Evolutionary conservation across 192 early-diverging fungal genomes (phyloP), one percentile per base, ranked within the genome.

Genomic region (Coemansia sp.): DNA sequence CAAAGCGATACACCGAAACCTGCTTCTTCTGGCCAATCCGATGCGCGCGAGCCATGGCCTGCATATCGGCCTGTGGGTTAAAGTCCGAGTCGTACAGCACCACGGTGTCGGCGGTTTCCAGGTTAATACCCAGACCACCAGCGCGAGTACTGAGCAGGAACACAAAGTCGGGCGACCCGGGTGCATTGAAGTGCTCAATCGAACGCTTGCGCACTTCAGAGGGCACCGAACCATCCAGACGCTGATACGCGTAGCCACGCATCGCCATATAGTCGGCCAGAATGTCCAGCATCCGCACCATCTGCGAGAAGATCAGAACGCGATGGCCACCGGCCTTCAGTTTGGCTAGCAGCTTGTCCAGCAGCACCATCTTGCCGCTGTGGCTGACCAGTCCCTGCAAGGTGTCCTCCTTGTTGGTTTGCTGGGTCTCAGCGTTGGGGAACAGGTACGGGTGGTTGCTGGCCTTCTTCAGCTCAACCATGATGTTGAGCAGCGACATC

Each of bases 171-270:
- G 83, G 84, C 31, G 87, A 90, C 15, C 85, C 88, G 3, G 91
- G 91, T 20, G 94, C 92, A 63, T 99, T 99, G 61, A 88, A 99
- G 51, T 95, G 93, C 62, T 99, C 97, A 58, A 99, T 98, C 2
- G 94, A 85, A 49, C 89, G 84, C 74, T 97, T 97, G 40, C 97
- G 82, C n/a, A 83, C 85, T 53, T 96, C 92, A 1, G 90, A 88
- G 6, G 80, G 79, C 44, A 92, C 87, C 30, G 89, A 88, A 0
- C 97, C 97, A 53, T 99, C 97, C 54, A 99, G 69, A 25, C 97
- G 83, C 73, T 98, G 97, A 67, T 88, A 90, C 9, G 85, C 83
- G 54, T 90, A 90, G 1, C 91, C 90, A 17, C 92, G 85, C 21
- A 93, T 73, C 5, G 80, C 78, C 72, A 99, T 67, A 77, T 99